Evolutionary conservation across 208 protist genomes (phyloP).

Genomic region (Trypanosoma scelopori): DNA sequence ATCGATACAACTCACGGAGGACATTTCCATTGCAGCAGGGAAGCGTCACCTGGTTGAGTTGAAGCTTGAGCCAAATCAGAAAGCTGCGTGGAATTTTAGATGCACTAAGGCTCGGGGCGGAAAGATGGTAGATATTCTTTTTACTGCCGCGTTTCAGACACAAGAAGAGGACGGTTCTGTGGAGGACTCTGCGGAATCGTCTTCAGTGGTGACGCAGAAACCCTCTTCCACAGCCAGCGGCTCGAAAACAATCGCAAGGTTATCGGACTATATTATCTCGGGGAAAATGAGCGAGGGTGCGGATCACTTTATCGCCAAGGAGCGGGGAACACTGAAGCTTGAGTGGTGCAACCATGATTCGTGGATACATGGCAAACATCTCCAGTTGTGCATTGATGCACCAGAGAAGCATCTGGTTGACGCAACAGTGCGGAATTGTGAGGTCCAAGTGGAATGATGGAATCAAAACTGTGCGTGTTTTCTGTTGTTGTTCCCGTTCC

Average conservation of each 20-base stretch:
- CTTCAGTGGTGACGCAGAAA: not conserved
- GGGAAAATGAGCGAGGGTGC: conserved; percentile 28
- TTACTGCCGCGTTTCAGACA: conserved; percentile 29
- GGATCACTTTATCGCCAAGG: conserved; percentile 30
- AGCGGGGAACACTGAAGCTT: conserved; percentile 33
- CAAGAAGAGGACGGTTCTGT: not conserved
- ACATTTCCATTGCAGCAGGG: conserved; percentile 39
- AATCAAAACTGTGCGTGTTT: no score
- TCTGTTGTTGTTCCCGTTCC: no score
- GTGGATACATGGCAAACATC: conserved; percentile 40
- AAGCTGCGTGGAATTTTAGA: conserved; percentile 41
- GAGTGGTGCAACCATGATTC: conserved; percentile 49
- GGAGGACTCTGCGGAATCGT: not conserved
- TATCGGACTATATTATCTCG: conserved; percentile 21
- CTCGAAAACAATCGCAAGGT: not conserved
- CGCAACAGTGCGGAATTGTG: no score
- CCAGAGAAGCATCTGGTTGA: not conserved
- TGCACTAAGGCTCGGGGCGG: conserved; percentile 16
- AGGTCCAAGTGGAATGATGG: no score
- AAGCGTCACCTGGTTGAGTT: conserved; percentile 41
- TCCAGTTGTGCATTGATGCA: conserved; percentile 28
- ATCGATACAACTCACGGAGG: conserved; percentile 29
- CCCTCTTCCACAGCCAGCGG: conserved; percentile 4
- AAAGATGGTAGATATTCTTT: conserved; percentile 31
- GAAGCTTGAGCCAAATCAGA: conserved; percentile 30